These are phyloP conservation scores for Ceratocystiopsis sp. DNA, from an alignment of 2,329 filamentous ascomycete genomes.

Conservation along the genomic window DNA sequence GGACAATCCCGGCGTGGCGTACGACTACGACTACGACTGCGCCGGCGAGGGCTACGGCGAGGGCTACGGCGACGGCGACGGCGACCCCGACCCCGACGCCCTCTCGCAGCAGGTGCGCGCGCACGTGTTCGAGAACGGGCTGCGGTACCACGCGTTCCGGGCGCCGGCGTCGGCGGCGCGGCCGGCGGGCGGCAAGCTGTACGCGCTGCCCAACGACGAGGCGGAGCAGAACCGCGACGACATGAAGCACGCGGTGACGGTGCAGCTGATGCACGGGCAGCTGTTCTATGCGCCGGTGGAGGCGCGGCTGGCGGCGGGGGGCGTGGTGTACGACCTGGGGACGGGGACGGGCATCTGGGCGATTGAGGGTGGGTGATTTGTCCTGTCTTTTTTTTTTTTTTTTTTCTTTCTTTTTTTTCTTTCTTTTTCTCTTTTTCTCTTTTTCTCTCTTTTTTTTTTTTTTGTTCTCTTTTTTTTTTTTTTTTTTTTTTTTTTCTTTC, in stretches of 20 bases:
- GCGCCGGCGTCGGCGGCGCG: background rate
- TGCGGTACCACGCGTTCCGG: too few relatives aligned
- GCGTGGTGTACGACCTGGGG: constrained; percentile 29
- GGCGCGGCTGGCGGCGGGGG: constrained; percentile 20
- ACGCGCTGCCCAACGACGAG: constrained; percentile 23
- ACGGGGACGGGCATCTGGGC: constrained; percentile 36
- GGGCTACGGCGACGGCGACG: constrained; percentile 5
- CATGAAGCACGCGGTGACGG: constrained; percentile 21
- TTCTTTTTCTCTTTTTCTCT: too few relatives aligned
- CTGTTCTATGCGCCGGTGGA: constrained; percentile 29
- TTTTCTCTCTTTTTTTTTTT: too few relatives aligned
- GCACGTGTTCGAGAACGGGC: too few relatives aligned
- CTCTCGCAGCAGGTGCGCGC: background rate
- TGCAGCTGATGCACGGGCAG: constrained; percentile 19
- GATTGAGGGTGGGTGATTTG: constrained; percentile 25
- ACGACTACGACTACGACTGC: constrained; percentile 16
- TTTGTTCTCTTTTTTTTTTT: too few relatives aligned
- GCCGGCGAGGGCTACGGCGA: constrained; percentile 6
- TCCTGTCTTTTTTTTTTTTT: too few relatives aligned
- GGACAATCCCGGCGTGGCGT: constrained; percentile 11
- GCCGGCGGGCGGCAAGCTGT: constrained; percentile 4
- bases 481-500: too few relatives aligned
- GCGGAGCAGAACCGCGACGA: constrained; percentile 24
- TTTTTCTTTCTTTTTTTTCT: too few relatives aligned
- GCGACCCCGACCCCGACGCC: background rate